These are phyloP conservation scores for Colletotrichum cordylinicola DNA, from an alignment of 2,329 filamentous ascomycete species.

Conservation along the genomic window DNA sequence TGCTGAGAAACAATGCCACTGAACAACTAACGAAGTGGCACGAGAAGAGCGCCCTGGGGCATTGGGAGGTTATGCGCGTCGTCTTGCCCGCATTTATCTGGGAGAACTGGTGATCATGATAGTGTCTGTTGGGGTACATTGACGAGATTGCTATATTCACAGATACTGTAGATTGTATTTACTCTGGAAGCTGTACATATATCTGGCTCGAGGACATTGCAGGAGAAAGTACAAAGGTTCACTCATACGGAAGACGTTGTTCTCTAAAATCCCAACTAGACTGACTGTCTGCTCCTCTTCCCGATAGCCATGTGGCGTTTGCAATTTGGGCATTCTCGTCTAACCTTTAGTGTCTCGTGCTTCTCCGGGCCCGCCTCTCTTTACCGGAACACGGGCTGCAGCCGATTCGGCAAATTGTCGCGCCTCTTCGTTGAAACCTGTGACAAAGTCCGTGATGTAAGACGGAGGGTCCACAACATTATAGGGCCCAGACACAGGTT, in stretches of 20 bases:
- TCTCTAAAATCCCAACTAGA: not conserved
- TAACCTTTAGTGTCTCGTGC: not conserved
- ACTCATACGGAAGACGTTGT: not conserved
- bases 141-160: not conserved
- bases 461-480: slow-evolving; percentile 63
- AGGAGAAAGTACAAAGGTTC: not conserved
- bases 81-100: slow-evolving; percentile 81
- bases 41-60: slow-evolving; percentile 76
- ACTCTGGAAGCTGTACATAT: not conserved
- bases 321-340: not conserved
- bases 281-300: not conserved
- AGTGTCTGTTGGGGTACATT: not conserved
- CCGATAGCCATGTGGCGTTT: not conserved
- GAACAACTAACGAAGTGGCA: slow-evolving; percentile 74
- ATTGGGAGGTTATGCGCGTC: slow-evolving; percentile 91
- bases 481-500: slow-evolving; percentile 64
- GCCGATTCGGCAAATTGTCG: slow-evolving; percentile 29
- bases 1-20: slow-evolving; percentile 70
- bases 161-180: not conserved
- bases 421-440: slow-evolving; percentile 38
- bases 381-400: not conserved
- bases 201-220: not conserved
- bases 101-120: slow-evolving; percentile 76
- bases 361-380: not conserved
- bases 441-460: slow-evolving; percentile 58